Percentiles rank a stretch among this genome's conserved stretches.
Evolutionary conservation across 2,329 filamentous ascomycete genomes (phyloP).

Genomic region (Monosporascus sp.): DNA sequence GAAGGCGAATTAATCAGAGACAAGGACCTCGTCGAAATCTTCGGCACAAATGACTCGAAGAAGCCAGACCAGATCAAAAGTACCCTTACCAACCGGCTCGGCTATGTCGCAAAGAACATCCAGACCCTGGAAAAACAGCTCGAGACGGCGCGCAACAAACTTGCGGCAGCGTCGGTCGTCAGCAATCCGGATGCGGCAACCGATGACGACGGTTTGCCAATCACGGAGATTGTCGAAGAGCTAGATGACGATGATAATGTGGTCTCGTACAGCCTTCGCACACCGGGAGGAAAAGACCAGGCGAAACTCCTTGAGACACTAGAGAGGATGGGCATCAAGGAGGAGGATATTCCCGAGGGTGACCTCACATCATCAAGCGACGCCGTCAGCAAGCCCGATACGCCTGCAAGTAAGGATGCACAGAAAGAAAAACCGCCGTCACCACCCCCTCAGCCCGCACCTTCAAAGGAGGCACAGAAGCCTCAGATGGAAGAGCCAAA

Average conservation of each 20-base stretch:
- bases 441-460: not conserved
- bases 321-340: constrained; percentile 67
- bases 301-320: constrained; percentile 66
- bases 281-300: constrained; percentile 58
- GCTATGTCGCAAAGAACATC: constrained; percentile 85
- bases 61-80: constrained; percentile 59
- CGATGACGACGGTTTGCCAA: constrained; percentile 66
- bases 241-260: constrained; percentile 88
- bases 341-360: constrained; percentile 26
- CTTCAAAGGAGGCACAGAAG: not conserved
- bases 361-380: constrained; percentile 7
- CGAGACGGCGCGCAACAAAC: constrained; percentile 59
- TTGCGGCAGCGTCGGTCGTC: constrained; percentile 56
- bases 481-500: constrained; percentile 1
- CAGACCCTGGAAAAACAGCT: constrained; percentile 55
- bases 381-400: constrained; percentile 10
- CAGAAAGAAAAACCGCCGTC: not conserved
- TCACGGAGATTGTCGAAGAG: constrained; percentile 89
- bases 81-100: constrained; percentile 68
- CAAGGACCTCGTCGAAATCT: constrained; percentile 49
- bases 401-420: constrained; percentile 1
- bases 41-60: constrained; percentile 39
- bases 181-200: constrained; percentile 51
- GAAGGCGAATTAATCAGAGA: constrained; percentile 59
- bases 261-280: constrained; percentile 59